These are phyloP conservation scores for Penicillium sp. DNA, from an alignment of 2,329 filamentous ascomycete species.

Conservation along the genomic window DNA sequence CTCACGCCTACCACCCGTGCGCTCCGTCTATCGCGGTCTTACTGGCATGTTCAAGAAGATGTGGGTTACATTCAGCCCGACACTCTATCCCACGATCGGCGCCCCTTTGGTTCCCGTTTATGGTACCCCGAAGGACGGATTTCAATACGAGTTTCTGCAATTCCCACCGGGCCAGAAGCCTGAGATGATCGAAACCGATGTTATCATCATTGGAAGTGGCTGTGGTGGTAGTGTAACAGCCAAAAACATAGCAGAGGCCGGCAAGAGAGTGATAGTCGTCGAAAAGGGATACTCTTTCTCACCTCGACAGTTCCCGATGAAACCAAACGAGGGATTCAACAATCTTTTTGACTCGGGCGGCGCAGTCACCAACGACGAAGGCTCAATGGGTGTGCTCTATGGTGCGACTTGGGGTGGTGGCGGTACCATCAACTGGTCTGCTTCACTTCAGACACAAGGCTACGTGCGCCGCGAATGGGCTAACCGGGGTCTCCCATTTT, in stretches of 20 bases:
- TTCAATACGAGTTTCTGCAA: constrained; percentile 63
- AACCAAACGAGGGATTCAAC: constrained; percentile 61
- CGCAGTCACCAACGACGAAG: constrained; percentile 60
- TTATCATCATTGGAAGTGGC: constrained; percentile 84
- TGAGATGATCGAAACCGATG: constrained; percentile 74
- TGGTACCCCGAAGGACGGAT: constrained; percentile 56
- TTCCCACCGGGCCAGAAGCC: constrained; percentile 58
- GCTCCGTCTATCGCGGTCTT: constrained; percentile 56
- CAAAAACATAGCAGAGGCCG: constrained; percentile 78
- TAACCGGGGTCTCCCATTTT: constrained; percentile 69
- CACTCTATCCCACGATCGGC: constrained; percentile 55
- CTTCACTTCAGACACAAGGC: constrained; percentile 70
- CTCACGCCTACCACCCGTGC: constrained; percentile 58
- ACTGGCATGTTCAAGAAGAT: constrained; percentile 55
- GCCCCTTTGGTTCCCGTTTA: constrained; percentile 61
- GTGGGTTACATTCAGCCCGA: constrained; percentile 59
- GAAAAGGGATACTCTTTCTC: constrained; percentile 82
- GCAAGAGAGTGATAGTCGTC: constrained; percentile 75
- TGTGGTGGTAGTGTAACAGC: constrained; percentile 83
- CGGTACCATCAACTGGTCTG: constrained; percentile 85
- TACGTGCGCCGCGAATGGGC: constrained; percentile 85
- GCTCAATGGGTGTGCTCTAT: constrained; percentile 64
- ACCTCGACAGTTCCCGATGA: constrained; percentile 75
- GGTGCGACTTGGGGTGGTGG: constrained; percentile 84
- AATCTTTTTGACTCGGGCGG: constrained; percentile 75